These are phyloP conservation scores for Pulveroboletus sp. DNA, from an alignment of 768 basidiomycete genomes.

Conservation along the genomic window DNA sequence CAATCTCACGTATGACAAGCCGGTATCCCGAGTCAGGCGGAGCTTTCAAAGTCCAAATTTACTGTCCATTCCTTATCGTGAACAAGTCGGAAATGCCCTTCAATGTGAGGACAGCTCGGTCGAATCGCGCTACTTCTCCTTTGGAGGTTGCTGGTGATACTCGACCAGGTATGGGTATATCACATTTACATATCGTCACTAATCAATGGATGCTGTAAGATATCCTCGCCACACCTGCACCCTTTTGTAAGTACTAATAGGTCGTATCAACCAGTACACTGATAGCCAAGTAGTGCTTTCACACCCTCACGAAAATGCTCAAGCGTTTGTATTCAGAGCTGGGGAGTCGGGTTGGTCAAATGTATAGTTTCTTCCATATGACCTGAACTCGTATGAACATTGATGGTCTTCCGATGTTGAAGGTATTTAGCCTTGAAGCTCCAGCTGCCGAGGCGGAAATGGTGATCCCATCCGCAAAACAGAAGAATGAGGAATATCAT, in stretches of 20 bases:
- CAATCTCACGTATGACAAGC: slow-evolving; percentile 32
- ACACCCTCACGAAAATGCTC: slow-evolving; percentile 73
- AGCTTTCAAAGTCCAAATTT: slow-evolving; percentile 95
- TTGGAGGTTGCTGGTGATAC: slow-evolving; percentile 86
- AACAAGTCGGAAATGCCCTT: slow-evolving; percentile 94
- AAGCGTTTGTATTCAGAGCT: slow-evolving; percentile 80
- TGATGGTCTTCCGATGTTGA: slow-evolving; percentile 8
- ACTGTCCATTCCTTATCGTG: slow-evolving; percentile 82
- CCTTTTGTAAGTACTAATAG: slow-evolving; percentile 67
- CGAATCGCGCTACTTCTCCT: slow-evolving; percentile 58
- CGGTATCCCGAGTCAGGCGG: slow-evolving; percentile 89
- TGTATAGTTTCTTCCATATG: slow-evolving; percentile 36
- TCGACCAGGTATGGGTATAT: slow-evolving; percentile 46
- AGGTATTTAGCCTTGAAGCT: slow-evolving; percentile 89
- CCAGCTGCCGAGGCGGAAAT: slow-evolving; percentile 88
- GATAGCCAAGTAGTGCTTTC: slow-evolving; percentile 66
- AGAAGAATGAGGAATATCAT: slow-evolving; percentile 68
- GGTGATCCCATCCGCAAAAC: slow-evolving; percentile 60
- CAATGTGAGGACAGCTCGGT: slow-evolving; percentile 59
- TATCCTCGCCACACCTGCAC: slow-evolving; percentile 50
- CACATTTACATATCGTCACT: slow-evolving; percentile 11
- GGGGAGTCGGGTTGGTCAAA: slow-evolving; percentile 90
- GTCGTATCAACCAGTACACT: slow-evolving; percentile 6
- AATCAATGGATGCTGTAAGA: slow-evolving; percentile 32
- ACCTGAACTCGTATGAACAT: background rate